Percentiles rank a stretch among this genome's conserved stretches.
phyloP scores from a whole-genome alignment of 495 filamentous ascomycete species.

The Baudoinia panamericana region DNA sequence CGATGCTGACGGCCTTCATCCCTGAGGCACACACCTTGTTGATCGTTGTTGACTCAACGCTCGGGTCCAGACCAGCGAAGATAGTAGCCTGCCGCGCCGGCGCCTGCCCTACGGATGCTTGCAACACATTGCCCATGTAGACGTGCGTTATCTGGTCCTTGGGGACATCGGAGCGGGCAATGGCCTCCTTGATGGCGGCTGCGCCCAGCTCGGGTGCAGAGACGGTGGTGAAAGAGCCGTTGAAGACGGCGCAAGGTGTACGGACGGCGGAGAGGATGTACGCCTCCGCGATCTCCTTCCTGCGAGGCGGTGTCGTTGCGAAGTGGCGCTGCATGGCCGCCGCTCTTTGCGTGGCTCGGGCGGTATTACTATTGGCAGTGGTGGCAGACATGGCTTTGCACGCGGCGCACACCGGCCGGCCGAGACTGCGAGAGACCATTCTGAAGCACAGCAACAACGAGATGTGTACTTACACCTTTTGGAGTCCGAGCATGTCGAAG shows the following conservation, averaged over 20 bases:
- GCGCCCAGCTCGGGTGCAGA: constrained; percentile 77
- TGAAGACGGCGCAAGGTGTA: constrained; percentile 87
- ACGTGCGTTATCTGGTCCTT: constrained; percentile 67
- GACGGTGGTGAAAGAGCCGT: constrained; percentile 70
- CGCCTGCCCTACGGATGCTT: constrained; percentile 70
- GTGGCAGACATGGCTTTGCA: constrained; percentile 14
- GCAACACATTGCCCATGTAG: constrained; percentile 96
- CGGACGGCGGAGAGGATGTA: constrained; percentile 83
- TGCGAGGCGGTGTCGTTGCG: constrained; percentile 44
- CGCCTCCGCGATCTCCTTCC: constrained; percentile 65
- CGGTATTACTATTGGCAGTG: too few species aligned
- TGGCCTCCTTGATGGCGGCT: constrained; percentile 74
- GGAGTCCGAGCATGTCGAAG: too few species aligned
- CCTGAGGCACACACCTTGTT: constrained; percentile 98
- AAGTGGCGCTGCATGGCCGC: constrained; percentile 48
- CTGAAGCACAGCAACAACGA: not conserved
- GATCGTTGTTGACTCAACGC: constrained; percentile 74
- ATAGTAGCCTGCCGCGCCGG: constrained; percentile 85
- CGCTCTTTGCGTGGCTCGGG: constrained; percentile 34
- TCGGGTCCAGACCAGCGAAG: constrained; percentile 66
- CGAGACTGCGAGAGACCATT: constrained; percentile 8
- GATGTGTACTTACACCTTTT: not conserved
- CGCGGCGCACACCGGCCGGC: constrained; percentile 10
- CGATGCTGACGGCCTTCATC: constrained; percentile 78
- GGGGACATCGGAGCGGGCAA: constrained; percentile 70